A percentile compares a stretch with the other conserved stretches of the same genome.
phyloP scores from a whole-genome alignment of 2,329 filamentous ascomycete genomes.

The Pseudogymnoascus sp. region DNA sequence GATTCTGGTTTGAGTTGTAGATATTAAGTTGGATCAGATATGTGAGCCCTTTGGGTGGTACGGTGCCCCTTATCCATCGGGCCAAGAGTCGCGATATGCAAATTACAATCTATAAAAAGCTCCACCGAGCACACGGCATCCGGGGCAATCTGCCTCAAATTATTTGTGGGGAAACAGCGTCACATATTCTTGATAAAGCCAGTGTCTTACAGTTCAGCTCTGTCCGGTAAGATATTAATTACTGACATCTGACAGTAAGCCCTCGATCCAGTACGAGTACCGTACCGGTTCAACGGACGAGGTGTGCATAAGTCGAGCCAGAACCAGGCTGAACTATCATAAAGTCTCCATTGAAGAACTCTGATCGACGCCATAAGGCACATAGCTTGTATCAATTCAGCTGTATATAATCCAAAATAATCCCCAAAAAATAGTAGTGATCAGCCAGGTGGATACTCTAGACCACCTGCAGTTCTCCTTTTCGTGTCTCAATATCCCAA shows the following conservation, averaged over 20 bases:
- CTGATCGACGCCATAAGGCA: neutral
- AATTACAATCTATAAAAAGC: slow-evolving; percentile 10
- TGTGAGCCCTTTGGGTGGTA: slow-evolving; percentile 2
- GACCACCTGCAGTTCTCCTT: neutral
- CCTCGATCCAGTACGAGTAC: too few species aligned
- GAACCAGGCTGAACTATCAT: neutral
- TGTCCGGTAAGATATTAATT: neutral
- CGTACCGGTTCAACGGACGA: neutral
- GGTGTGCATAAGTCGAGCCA: neutral
- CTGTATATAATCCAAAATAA: neutral
- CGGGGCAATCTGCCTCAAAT: slow-evolving; percentile 5
- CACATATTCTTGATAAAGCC: neutral
- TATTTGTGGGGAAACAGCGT: slow-evolving; percentile 8
- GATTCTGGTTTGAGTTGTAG: slow-evolving; percentile 2
- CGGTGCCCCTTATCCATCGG: neutral
- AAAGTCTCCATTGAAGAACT: slow-evolving; percentile 1
- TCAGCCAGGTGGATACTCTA: neutral
- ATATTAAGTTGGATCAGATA: slow-evolving; percentile 5
- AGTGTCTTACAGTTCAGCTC: neutral
- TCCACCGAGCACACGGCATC: slow-evolving; percentile 1
- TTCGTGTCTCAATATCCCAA: neutral
- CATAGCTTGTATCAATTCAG: neutral
- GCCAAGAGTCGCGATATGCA: slow-evolving; percentile 8
- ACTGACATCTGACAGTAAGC: slow-evolving; percentile 5
- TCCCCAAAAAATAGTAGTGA: neutral